Percentiles rank a stretch among this genome's conserved stretches.
These are phyloP conservation scores for Tolypocladium tundrense DNA, from an alignment of 2,329 filamentous ascomycete genomes.

Conservation along the genomic window DNA sequence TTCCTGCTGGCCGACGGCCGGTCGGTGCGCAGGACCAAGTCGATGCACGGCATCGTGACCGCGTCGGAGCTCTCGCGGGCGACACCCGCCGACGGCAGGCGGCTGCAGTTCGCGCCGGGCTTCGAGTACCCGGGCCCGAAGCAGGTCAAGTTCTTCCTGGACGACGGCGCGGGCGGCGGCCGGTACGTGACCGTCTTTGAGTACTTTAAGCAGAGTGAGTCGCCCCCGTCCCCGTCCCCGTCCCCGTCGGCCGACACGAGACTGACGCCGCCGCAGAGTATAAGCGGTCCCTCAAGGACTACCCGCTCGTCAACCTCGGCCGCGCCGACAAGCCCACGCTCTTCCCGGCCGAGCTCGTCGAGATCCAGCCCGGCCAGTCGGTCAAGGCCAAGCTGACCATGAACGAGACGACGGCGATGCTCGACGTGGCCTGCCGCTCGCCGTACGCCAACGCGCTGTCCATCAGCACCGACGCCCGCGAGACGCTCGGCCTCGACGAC, in stretches of 20 bases:
- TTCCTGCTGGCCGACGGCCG: constrained; percentile 21
- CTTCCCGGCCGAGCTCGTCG: constrained; percentile 56
- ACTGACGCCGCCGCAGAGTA: constrained; percentile 20
- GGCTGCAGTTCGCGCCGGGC: constrained; percentile 11
- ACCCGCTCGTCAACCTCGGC: constrained; percentile 60
- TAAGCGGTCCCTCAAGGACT: constrained; percentile 19
- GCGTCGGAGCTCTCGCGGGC: constrained; percentile 10
- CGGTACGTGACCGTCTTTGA: constrained; percentile 28
- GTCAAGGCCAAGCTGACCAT: constrained; percentile 48
- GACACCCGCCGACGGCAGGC: constrained; percentile 7
- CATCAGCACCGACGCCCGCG: constrained; percentile 47
- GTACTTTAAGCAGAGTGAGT: constrained; percentile 34
- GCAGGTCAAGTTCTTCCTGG: constrained; percentile 20
- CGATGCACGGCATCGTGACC: constrained; percentile 18
- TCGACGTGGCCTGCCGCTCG: constrained; percentile 57
- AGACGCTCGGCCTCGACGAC: constrained; percentile 46
- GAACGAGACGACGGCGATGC: constrained; percentile 57
- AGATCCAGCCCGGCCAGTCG: constrained; percentile 54
- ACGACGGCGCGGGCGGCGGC: constrained; percentile 10
- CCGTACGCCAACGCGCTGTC: constrained; percentile 58
- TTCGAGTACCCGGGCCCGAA: constrained; percentile 21
- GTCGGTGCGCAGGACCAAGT: constrained; percentile 16
- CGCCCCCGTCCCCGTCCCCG: no score
- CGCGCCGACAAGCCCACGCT: constrained; percentile 46
- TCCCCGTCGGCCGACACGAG: no score